A percentile compares a stretch with the other conserved stretches of the same genome.
Conservation (phyloP, 441 rosid genomes). For the Metrosideros polymorpha region DNA sequence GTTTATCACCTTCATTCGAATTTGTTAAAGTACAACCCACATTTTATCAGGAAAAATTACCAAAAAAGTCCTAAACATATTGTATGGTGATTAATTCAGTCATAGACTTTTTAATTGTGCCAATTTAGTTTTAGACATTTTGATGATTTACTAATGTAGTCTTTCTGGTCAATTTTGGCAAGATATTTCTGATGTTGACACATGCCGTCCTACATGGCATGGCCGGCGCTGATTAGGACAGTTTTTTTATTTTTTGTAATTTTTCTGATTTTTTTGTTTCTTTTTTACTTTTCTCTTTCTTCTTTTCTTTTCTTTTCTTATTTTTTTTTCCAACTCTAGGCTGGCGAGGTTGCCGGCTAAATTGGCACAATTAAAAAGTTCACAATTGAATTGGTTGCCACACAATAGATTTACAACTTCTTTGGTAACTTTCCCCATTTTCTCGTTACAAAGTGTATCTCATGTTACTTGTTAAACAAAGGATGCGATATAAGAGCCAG, state of each 20-base stretch:
- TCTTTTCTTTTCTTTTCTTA: neutral
- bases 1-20: neutral
- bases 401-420: neutral
- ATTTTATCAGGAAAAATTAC: neutral
- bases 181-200: rapidly evolving
- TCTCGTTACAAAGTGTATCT: neutral
- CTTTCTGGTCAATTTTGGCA: neutral
- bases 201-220: rapidly evolving
- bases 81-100: rapidly evolving
- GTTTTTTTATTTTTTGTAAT: neutral
- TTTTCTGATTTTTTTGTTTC: neutral
- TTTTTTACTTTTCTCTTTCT: neutral
- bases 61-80: neutral
- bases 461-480: neutral
- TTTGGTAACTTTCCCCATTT: neutral
- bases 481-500: neutral
- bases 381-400: rapidly evolving
- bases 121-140: neutral
- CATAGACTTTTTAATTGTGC: rapidly evolving
- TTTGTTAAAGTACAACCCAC: neutral
- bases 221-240: rapidly evolving
- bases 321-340: neutral
- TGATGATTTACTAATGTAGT: rapidly evolving
- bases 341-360: neutral
- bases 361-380: neutral